These are phyloP conservation scores for Brassica cretica DNA, from an alignment of 345 rosid species.

Conservation along the genomic window DNA sequence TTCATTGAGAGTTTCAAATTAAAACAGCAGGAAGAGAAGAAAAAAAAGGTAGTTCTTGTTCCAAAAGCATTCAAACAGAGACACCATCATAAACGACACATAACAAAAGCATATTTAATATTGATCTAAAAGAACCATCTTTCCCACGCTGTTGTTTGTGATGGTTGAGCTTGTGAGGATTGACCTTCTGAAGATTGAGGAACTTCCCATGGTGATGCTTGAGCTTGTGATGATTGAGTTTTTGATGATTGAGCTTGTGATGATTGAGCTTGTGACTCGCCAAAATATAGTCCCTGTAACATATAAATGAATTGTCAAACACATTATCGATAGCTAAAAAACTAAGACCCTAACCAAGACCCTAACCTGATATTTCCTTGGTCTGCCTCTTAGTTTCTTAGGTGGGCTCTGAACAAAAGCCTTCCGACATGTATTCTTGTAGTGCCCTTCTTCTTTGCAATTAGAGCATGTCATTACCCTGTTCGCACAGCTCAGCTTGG, in stretches of 20 bases:
- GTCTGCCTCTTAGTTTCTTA: neutral
- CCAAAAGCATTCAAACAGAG: no score
- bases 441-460: neutral
- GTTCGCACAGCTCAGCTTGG: no score
- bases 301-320: no score
- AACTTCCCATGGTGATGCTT: neutral
- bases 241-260: no score
- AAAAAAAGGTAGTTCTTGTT: no score
- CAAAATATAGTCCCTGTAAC: no score
- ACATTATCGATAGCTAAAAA: neutral
- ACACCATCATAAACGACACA: no score
- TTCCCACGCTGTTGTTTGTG: neutral
- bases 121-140: neutral
- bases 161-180: neutral
- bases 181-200: neutral
- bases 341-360: neutral
- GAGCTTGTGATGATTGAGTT: neutral
- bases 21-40: no score
- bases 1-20: no score
- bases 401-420: neutral
- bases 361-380: neutral
- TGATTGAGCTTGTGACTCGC: no score
- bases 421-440: neutral
- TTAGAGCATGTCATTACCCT: no score
- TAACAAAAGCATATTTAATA: no score